Percentiles rank a stretch among this genome's conserved stretches.
These are phyloP conservation scores for Corymbia maculata DNA, from an alignment of 345 rosid genomes.

Conservation along the genomic window DNA sequence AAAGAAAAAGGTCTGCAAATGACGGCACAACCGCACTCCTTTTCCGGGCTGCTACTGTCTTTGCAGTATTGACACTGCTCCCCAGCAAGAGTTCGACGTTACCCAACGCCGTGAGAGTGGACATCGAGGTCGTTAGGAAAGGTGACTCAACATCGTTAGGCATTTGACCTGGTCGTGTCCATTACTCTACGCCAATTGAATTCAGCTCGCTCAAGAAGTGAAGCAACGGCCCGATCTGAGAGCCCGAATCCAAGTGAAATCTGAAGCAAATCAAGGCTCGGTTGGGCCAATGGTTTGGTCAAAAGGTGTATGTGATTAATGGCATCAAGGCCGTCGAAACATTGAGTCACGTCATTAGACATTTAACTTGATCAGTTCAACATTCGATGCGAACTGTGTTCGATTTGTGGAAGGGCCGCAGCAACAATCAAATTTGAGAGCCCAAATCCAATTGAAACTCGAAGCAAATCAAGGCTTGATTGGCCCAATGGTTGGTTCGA, in stretches of 20 bases:
- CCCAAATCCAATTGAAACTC: neutral
- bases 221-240: neutral
- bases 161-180: fast-evolving
- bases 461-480: neutral
- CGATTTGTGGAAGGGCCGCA: neutral
- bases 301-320: fast-evolving
- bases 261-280: neutral
- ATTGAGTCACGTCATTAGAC: fast-evolving
- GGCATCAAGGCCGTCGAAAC: neutral
- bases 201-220: neutral
- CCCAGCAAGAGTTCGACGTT: neutral
- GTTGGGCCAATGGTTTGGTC: neutral
- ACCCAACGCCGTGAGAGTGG: neutral
- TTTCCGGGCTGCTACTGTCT: neutral
- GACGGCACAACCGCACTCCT: neutral
- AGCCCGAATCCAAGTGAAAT: neutral
- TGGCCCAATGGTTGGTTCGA: neutral
- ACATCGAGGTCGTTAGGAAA: neutral
- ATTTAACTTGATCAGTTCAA: fast-evolving
- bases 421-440: neutral
- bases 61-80: neutral
- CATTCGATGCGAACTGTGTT: neutral
- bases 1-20: neutral
- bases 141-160: neutral
- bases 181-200: neutral